Evolutionary conservation across 495 filamentous ascomycete species (phyloP), one percentile per base, ranked within the genome.

Genomic region (Penicillium dipodomyicola): DNA sequence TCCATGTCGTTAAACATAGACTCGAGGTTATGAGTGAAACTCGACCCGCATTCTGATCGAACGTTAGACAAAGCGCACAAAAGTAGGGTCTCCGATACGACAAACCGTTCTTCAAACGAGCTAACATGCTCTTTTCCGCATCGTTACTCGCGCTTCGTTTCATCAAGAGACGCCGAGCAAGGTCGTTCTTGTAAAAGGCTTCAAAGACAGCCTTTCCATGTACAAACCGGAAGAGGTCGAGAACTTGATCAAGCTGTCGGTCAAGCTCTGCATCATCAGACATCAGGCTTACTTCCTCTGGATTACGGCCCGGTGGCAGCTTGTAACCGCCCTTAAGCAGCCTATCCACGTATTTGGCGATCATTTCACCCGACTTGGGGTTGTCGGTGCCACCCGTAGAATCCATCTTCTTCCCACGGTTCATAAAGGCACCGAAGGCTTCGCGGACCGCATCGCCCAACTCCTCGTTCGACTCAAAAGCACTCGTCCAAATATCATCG

Each of bases 1-100:
- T 96, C 92, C 70, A 97, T 89, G 64, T 99, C 94, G 65, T 96
- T 96, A 77, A 99, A 97, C 94, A 99, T 99, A 33, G 91, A 88
- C 70, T 99, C 94, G 2, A 99, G 80, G 64, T 99, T 97, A 62
- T 96, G 90, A 1, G 95, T 97, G 67, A 97, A 97, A 60, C 80
- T 86, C 3, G 89, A 86, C 25, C 95, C 95, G 68, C 94, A 97
- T 76, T 97, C 93, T 85, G 8, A 54, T 5, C 11, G 49, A 11
- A 39, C 10, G 46, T 64, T 54, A 64, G 59, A 20, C 30, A 15
- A 49, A 37, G 17, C 42, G 40, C 46, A 19, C 7, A 6, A 39
- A 4, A 30, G 9, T 51, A 49, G 15, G 47, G 46, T 22, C 11
- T 32, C 35, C 25, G 27, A 43, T 23, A 47, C 15, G 56, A 65